Evolutionary conservation across 352 stramenopile species (phyloP), one percentile per base, ranked within the genome.

Genomic region (Phytophthora constricta): DNA sequence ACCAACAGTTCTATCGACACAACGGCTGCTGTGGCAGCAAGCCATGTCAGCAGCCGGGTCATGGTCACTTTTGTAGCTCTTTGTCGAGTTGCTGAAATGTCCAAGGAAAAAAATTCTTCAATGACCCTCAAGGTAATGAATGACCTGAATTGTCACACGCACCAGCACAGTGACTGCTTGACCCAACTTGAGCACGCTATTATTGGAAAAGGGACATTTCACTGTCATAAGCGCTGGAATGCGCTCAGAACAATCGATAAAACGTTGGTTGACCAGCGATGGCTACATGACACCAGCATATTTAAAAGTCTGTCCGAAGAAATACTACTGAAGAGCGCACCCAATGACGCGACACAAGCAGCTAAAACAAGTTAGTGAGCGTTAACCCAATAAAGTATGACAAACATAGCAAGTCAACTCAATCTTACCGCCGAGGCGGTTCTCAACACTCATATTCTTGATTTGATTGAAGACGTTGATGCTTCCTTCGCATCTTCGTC

Each of bases 381-480:
- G n/a, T n/a, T n/a, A n/a, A n/a, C n/a, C n/a, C n/a, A n/a, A n/a
- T n/a, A n/a, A n/a, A n/a, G n/a, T n/a, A n/a, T n/a, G n/a, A n/a
- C n/a, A n/a, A n/a, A n/a, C n/a, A n/a, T n/a, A n/a, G n/a, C n/a
- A n/a, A n/a, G n/a, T n/a, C n/a, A 37, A 7, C 31, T 39, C 54
- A 61, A 39, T 37, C 34, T 34, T 49, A 58, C 51, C 33, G 51
- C 9, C 39, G 39, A 22, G 50, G 34, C 19, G 50, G 47, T n/a
- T n/a, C n/a, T n/a, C n/a, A n/a, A n/a, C n/a, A n/a, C n/a, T n/a
- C n/a, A n/a, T n/a, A 54, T 59, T 3, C 33, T 63, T 62, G 34
- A 58, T 22, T 67, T 67, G 34, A 63, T 55, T 72, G 22, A 62
- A 69, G 26, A 28, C 37, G 39, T 47, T 50, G 41, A 41, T 59